phyloP scores from a whole-genome alignment of 2,329 filamentous ascomycete genomes.

The Fonsecaea erecta region DNA sequence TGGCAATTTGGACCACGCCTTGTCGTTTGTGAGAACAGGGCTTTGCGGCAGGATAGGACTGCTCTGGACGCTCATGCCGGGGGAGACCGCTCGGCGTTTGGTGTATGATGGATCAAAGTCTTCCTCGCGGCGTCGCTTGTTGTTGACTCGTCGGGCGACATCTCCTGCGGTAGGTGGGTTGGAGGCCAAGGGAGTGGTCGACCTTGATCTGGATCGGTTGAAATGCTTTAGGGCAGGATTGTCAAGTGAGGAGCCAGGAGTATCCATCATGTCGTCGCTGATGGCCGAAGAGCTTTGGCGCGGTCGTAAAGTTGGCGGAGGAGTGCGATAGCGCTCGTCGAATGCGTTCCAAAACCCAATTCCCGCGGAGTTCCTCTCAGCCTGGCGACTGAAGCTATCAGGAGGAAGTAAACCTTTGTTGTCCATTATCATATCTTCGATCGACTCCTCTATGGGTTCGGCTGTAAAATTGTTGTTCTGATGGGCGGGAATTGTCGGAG shows the following conservation, averaged over 20 bases:
- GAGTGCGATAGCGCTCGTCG: slow-evolving; percentile 69
- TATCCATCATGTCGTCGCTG: slow-evolving; percentile 45
- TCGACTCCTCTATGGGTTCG: slow-evolving; percentile 69
- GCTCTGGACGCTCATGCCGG: slow-evolving; percentile 87
- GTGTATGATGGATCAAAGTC: slow-evolving; percentile 84
- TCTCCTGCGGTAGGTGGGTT: slow-evolving; percentile 66
- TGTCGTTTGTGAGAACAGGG: slow-evolving; percentile 70
- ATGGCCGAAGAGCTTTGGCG: slow-evolving; percentile 56
- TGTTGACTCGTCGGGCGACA: slow-evolving; percentile 76
- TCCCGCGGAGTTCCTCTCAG: slow-evolving; percentile 71
- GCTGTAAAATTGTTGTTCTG: slow-evolving; percentile 58
- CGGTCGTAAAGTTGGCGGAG: slow-evolving; percentile 66
- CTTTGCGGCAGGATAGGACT: slow-evolving; percentile 83
- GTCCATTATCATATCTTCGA: slow-evolving; percentile 53
- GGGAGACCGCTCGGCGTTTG: slow-evolving; percentile 88
- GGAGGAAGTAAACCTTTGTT: slow-evolving; percentile 52
- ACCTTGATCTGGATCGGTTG: slow-evolving; percentile 44
- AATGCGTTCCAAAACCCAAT: slow-evolving; percentile 80
- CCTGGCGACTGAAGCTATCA: slow-evolving; percentile 75
- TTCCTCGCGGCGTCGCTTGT: slow-evolving; percentile 85
- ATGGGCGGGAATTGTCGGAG: slow-evolving; percentile 41
- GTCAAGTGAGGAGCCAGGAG: slow-evolving; percentile 43
- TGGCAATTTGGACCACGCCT: slow-evolving; percentile 70
- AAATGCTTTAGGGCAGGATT: slow-evolving; percentile 38
- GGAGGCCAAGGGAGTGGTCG: slow-evolving; percentile 48